phyloP scores from a whole-genome alignment of 1,284 basidiomycete genomes.

The Gomphus bonarii region DNA sequence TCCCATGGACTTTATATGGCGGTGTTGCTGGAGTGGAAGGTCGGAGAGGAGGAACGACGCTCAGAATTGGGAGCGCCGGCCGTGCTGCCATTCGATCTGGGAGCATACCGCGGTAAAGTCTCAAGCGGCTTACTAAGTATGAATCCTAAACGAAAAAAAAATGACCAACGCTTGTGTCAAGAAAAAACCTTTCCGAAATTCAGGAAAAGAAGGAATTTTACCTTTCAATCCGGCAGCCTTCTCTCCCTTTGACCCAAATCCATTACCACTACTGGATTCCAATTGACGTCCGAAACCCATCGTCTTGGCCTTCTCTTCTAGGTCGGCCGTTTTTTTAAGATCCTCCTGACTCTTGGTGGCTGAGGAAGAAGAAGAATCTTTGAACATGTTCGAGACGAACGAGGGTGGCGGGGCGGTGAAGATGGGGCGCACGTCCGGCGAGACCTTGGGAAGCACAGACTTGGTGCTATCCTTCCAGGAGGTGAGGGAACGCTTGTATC shows the following conservation, averaged over 20 bases:
- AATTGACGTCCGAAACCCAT: slow-evolving; percentile 55
- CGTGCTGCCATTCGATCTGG: slow-evolving; percentile 14
- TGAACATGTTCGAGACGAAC: slow-evolving; percentile 40
- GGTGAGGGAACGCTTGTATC: slow-evolving; percentile 52
- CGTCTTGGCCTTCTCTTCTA: slow-evolving; percentile 28
- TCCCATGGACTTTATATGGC: slow-evolving; percentile 14
- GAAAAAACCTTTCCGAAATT: neutral
- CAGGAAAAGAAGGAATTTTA: slow-evolving; percentile 16
- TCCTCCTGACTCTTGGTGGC: slow-evolving; percentile 20
- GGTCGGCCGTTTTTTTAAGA: slow-evolving; percentile 22
- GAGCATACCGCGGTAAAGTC: slow-evolving; percentile 44
- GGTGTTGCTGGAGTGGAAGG: slow-evolving; percentile 21
- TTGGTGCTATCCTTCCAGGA: slow-evolving; percentile 49
- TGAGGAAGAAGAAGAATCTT: slow-evolving; percentile 23
- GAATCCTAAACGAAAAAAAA: slow-evolving; percentile 25
- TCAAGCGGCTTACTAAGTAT: slow-evolving; percentile 45
- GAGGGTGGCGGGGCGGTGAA: slow-evolving; percentile 33
- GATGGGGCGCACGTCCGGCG: slow-evolving; percentile 29
- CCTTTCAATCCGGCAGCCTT: slow-evolving; percentile 58
- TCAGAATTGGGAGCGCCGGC: slow-evolving; percentile 5
- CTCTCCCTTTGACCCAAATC: slow-evolving; percentile 71
- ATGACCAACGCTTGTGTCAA: neutral
- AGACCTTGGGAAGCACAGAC: slow-evolving; percentile 44
- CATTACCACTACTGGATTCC: slow-evolving; percentile 42
- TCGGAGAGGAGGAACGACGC: slow-evolving; percentile 13